Evolutionary conservation across 371 early-diverging fungal species (phyloP), one percentile per base, ranked within the genome.

Genomic region (Mucor mucedo): DNA sequence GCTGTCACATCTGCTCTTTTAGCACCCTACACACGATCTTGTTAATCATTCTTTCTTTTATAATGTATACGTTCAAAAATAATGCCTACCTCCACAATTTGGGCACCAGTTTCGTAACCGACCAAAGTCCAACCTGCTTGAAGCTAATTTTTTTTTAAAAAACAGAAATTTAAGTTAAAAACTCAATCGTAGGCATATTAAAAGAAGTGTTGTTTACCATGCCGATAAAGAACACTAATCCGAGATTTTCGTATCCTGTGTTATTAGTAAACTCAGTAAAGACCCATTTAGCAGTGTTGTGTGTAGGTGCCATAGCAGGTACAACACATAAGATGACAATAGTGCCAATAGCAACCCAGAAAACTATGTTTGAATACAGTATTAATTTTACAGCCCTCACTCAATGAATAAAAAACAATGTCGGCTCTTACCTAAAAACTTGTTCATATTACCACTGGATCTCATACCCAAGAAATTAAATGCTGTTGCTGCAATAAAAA

Each of bases 81-180:
- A 5, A 16, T 47, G 6, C 5, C n/a, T 30, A 50, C 50, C 50
- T 80, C 81, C 0, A 76, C 75, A 40, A 80, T 73, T 41, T 80
- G 81, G 42, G 78, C 81, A 9, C 77, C 71, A 49, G 66, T 66
- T 38, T 70, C 81, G 40, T 80, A 80, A 6, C 81, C 78, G 41
- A 75, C 28, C 11, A 77, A 30, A 35, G 70, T 58, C 74, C 76
- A 77, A 5, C 75, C 76, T 27, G 78, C 48, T 35, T 47, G 38
- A 14, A 38, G 10, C 53, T 21, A 21, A 0, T 21, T 0, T 21
- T 53, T n/a, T n/a, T n/a, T n/a, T n/a, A n/a, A n/a, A 50, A 30
- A 11, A 8, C 2, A 50, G 11, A 10, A 29, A 28, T 4, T 14
- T 1, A 5, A 3, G 11, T 16, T 28, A 48, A 3, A 21, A 28